Base-by-base conservation (phyloP, 352 stramenopile species). In the Phytophthora constricta region DNA sequence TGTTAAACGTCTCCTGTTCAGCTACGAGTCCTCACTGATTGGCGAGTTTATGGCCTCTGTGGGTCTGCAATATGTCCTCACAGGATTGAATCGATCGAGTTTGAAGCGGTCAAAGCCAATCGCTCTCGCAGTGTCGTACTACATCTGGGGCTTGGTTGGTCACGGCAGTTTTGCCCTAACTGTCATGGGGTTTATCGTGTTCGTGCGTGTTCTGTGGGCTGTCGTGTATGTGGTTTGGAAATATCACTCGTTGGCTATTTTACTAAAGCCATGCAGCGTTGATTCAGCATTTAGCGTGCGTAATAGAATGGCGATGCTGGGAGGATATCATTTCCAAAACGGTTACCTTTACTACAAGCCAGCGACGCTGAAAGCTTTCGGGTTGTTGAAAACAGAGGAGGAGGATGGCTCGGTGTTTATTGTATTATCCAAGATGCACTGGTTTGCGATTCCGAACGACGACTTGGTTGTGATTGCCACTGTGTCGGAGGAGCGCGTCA, bases 1-100 rank as follows among this genome's bases (percentile, higher is more conserved):
- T 14, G 19, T 69, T 4, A 76, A 69, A 23, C 63, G 65, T 1
- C 8, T 66, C 2, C 22, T 72, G n/a, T 62, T 72, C 31, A 70
- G 34, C 48, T 53, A 67, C 23, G 67, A 74, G 23, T 55, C 55
- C 0, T 22, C 50, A 3, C 34, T 74, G 4, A 27, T 68, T 14
- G 67, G 62, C 0, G 61, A 66, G 45, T n/a, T 70, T 1, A 46
- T 64, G 2, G 49, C 19, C 23, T 37, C 48, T 41, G 23, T 55
- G 8, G 37, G 13, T 19, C 46, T 67, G 1, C 54, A 74, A 17
- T 11, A 16, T 17, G 61, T 61, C 14, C 48, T 74, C 13, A 41
- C 60, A n/a, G 41, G 33, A 4, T 55, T 74, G 25, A 74, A 70
- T 28, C 14, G 43, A 2, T 66, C 66, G 0, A 34, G 58, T 10